Evolutionary conservation across 495 filamentous ascomycete genomes (phyloP), one percentile per base, ranked within the genome.

Genomic region (Melanomma pulvis-pyrius): DNA sequence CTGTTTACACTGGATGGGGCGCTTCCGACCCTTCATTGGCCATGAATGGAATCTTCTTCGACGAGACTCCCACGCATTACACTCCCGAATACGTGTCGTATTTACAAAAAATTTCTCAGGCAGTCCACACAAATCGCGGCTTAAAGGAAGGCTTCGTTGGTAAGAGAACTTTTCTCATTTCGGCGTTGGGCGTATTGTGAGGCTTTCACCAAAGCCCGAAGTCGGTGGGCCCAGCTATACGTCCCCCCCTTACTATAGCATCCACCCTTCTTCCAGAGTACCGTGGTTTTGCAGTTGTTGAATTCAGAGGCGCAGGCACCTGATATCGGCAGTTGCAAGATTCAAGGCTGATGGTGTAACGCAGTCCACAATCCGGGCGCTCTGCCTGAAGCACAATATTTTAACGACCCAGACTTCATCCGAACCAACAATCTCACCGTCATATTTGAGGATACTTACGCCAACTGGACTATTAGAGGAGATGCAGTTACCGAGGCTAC

Each of bases 51-150:
- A 67, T 69, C 22, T 71, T 71, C 64, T 70, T 74, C 44, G 69
- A 71, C 36, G 69, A 74, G 61, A 69, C 61, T 50, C 61, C 65
- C 13, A 61, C 65, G 8, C 71, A 67, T 15, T 72, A 78, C 59
- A 65, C 71, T 21, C 21, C 68, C 0, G 71, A 61, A 21, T 63
- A 63, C 29, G 72, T 73, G 29, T 70, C 69, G 0, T 80, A 80
- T 61, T 71, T 80, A 69, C 67, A 74, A n/a, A 54, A 52, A 0
- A 62, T 79, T 9, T 75, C 73, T 0, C 13, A 62, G 48, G 69
- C 69, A 2, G 75, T 75, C 49, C 75, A 73, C 36, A 65, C 60
- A 17, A 72, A 68, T 1, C 52, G 60, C 12, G 57, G 54, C 36
- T 75, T 64, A 59, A 53, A 24, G 56, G 51, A 63, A 41, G 61